Evolutionary conservation across 2,329 filamentous ascomycete genomes (phyloP).

Genomic region (Colletotrichum echinochloae): DNA sequence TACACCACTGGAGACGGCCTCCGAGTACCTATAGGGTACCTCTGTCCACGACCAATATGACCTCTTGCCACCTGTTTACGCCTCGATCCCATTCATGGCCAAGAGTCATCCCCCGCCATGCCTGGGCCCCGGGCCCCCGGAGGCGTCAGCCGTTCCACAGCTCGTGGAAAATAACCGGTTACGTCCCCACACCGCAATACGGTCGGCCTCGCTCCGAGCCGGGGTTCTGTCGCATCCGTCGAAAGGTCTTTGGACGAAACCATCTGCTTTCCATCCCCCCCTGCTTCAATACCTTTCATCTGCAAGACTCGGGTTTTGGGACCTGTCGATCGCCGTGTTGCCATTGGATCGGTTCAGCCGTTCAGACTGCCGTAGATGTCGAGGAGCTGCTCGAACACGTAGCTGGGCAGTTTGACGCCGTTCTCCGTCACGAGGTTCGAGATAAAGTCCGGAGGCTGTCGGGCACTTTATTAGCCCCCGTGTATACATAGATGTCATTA

Average conservation of each 20-base stretch:
- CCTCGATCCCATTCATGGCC: not conserved
- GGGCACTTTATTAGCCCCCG: slow-evolving; percentile 44
- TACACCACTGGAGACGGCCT: not conserved
- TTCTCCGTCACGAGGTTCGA: slow-evolving; percentile 82
- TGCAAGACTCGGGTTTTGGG: not conserved
- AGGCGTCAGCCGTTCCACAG: slow-evolving; percentile 1
- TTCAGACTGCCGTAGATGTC: slow-evolving; percentile 66
- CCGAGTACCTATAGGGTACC: slow-evolving; percentile 15
- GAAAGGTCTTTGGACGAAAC: not conserved
- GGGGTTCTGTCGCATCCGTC: slow-evolving; percentile 6
- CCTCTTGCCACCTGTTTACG: too few relatives aligned
- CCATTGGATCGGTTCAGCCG: not conserved
- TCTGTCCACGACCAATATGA: not conserved
- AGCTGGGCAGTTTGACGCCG: slow-evolving; percentile 76
- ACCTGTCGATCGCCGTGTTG: not conserved
- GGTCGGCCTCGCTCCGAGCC: slow-evolving; percentile 8
- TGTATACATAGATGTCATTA: not conserved
- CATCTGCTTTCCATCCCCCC: not conserved
- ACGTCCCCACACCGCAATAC: slow-evolving; percentile 9
- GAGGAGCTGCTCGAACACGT: slow-evolving; percentile 78
- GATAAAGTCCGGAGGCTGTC: slow-evolving; percentile 74
- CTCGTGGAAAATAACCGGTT: not conserved
- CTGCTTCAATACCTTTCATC: not conserved
- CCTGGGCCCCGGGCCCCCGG: slow-evolving; percentile 2
- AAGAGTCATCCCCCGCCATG: not conserved